These are phyloP conservation scores for Dendryphion nanum DNA, from an alignment of 2,329 filamentous ascomycete species.

Conservation along the genomic window DNA sequence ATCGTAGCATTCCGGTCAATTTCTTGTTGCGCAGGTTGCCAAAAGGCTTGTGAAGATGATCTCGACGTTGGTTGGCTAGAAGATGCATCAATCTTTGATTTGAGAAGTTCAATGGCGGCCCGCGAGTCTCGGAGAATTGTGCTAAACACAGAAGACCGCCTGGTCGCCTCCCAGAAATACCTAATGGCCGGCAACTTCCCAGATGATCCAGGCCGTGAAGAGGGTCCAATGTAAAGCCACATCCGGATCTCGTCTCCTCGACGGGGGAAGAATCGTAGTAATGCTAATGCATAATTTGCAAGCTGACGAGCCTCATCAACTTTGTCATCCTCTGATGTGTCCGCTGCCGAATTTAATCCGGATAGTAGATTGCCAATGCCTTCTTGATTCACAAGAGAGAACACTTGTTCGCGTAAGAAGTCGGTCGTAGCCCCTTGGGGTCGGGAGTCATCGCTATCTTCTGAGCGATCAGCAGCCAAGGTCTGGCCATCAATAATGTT, in stretches of 20 bases:
- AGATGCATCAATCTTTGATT: conserved; percentile 31
- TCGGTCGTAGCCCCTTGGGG: conserved; percentile 33
- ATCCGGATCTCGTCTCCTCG: conserved; percentile 87
- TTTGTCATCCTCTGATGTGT: conserved; percentile 33
- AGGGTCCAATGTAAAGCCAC: conserved; percentile 81
- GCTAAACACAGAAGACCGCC: conserved; percentile 56
- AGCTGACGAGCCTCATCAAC: conserved; percentile 67
- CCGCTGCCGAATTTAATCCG: conserved; percentile 39
- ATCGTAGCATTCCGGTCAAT: conserved; percentile 40
- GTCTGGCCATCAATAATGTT: conserved; percentile 53
- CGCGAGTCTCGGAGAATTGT: conserved; percentile 58
- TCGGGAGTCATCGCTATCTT: conserved; percentile 32
- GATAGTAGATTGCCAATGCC: conserved; percentile 66
- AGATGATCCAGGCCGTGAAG: conserved; percentile 42
- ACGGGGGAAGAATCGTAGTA: conserved; percentile 80
- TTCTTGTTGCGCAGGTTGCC: conserved; percentile 34
- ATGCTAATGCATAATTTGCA: conserved; percentile 80
- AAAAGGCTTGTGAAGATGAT: conserved; percentile 22
- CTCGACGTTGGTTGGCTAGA: conserved; percentile 9
- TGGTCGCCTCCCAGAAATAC: conserved; percentile 78
- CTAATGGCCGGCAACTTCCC: conserved; percentile 64
- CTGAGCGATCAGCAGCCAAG: conserved; percentile 27
- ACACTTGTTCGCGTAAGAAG: conserved; percentile 64
- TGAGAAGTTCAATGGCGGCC: conserved; percentile 58
- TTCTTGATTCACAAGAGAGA: conserved; percentile 70